Evolutionary conservation across 495 filamentous ascomycete species (phyloP).

Genomic region (Aspergillus avenaceus): DNA sequence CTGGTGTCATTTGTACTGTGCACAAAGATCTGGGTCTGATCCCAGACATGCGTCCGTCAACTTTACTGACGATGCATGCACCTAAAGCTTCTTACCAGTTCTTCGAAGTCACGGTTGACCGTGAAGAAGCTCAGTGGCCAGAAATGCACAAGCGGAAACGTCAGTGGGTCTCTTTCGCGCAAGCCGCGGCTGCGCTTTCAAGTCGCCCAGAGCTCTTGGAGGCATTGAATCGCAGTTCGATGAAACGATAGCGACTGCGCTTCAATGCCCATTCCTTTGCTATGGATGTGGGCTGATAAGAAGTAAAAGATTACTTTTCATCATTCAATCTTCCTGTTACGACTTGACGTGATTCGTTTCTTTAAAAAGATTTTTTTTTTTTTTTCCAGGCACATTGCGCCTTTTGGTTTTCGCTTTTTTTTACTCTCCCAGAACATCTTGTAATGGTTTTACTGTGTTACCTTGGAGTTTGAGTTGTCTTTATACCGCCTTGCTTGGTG

Average conservation of each 20-base stretch:
- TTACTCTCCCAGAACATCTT: constrained; percentile 7
- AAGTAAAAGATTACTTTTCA: constrained; percentile 15
- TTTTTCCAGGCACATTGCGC: constrained; percentile 14
- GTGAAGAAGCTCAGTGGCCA: constrained; percentile 83
- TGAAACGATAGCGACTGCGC: constrained; percentile 47
- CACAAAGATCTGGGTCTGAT: constrained; percentile 81
- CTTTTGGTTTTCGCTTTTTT: constrained; percentile 10
- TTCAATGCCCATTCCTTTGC: constrained; percentile 14
- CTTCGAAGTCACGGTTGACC: constrained; percentile 79
- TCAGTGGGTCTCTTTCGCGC: constrained; percentile 79
- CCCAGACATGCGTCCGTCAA: constrained; percentile 64
- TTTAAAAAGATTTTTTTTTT: constrained; percentile 24
- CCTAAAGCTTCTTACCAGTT: constrained; percentile 81
- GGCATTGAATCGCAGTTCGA: constrained; percentile 78
- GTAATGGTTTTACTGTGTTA: constrained; percentile 14
- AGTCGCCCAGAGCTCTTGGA: constrained; percentile 82
- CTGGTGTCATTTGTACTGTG: constrained; percentile 80
- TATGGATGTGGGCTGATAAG: constrained; percentile 2
- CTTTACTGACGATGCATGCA: constrained; percentile 54
- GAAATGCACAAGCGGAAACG: constrained; percentile 88
- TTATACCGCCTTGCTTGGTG: constrained; percentile 15
- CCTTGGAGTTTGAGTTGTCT: constrained; percentile 17
- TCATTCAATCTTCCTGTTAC: constrained; percentile 30
- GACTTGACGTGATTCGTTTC: constrained; percentile 36
- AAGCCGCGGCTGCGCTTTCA: constrained; percentile 72